Evolutionary conservation across 78 protist genomes (phyloP).

Genomic region (Dictyostelium intermedium): DNA sequence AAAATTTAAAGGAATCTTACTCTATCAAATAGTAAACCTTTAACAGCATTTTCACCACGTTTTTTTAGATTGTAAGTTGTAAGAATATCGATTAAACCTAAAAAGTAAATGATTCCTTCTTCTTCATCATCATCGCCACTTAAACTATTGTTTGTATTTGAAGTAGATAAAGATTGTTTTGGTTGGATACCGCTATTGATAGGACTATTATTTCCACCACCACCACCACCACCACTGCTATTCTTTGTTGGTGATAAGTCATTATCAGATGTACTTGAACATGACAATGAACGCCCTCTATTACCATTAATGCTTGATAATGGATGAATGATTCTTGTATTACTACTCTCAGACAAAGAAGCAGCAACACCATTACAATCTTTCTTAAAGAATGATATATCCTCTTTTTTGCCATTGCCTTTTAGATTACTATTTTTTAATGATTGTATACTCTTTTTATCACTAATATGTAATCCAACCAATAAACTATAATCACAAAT

Average conservation of each 20-base stretch:
- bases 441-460: not conserved
- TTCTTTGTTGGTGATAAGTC: not conserved
- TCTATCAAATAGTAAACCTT: slow-evolving; percentile 71
- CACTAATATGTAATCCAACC: slow-evolving; percentile 66
- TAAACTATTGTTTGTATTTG: not conserved
- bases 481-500: slow-evolving; percentile 77
- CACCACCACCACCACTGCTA: not conserved
- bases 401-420: not conserved
- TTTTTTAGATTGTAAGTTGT: slow-evolving; percentile 81
- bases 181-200: not conserved
- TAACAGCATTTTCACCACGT: slow-evolving; percentile 79
- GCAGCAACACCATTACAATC: slow-evolving; percentile 36
- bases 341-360: not conserved
- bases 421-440: not conserved
- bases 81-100: slow-evolving; percentile 75
- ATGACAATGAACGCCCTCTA: slow-evolving; percentile 15
- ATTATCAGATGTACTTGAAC: not conserved
- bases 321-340: not conserved
- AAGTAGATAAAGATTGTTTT: not conserved
- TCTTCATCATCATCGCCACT: not conserved
- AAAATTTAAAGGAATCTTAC: too few relatives aligned
- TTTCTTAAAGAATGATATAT: slow-evolving; percentile 65
- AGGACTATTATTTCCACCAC: not conserved
- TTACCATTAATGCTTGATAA: not conserved
- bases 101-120: slow-evolving; percentile 52